phyloP scores from a whole-genome alignment of 1,284 basidiomycete genomes.

The Coniferiporia weirii region DNA sequence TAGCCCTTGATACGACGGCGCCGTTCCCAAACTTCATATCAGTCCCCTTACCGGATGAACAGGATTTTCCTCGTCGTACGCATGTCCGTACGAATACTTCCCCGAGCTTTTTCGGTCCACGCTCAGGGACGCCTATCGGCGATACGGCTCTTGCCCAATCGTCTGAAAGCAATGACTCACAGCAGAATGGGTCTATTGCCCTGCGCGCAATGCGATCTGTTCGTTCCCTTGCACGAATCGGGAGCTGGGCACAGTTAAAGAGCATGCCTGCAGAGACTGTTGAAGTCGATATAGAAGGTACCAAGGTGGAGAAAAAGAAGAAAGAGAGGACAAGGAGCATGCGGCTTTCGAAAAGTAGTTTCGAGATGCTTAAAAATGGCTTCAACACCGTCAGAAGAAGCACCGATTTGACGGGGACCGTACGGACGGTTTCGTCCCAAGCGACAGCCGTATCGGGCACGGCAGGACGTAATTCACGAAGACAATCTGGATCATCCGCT shows the following conservation, averaged over 20 bases:
- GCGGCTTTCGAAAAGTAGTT: slow-evolving; percentile 49
- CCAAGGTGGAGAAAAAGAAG: slow-evolving; percentile 30
- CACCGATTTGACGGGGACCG: slow-evolving; percentile 26
- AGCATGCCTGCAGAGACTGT: slow-evolving; percentile 33
- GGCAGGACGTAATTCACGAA: slow-evolving; percentile 19
- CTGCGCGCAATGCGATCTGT: slow-evolving; percentile 72
- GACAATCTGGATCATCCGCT: slow-evolving; percentile 34
- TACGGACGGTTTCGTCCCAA: slow-evolving; percentile 34
- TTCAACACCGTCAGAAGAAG: slow-evolving; percentile 16
- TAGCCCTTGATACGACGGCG: slow-evolving; percentile 38
- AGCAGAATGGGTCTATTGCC: slow-evolving; percentile 54
- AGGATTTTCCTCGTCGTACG: neutral
- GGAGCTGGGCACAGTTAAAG: slow-evolving; percentile 61
- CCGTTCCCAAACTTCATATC: slow-evolving; percentile 1
- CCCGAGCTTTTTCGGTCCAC: slow-evolving; percentile 11
- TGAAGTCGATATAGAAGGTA: slow-evolving; percentile 23
- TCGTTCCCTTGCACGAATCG: slow-evolving; percentile 62
- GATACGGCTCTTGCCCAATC: slow-evolving; percentile 4
- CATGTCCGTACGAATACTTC: slow-evolving; percentile 12
- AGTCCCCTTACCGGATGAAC: slow-evolving; percentile 4
- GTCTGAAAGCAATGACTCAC: slow-evolving; percentile 13
- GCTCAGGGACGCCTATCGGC: slow-evolving; percentile 11
- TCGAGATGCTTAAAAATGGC: slow-evolving; percentile 40
- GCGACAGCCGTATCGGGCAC: slow-evolving; percentile 3
- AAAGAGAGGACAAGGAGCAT: slow-evolving; percentile 32